A percentile compares a stretch with the other conserved stretches of the same genome.
phyloP scores from a whole-genome alignment of 495 filamentous ascomycete species.

The Daldinia vernicosa region DNA sequence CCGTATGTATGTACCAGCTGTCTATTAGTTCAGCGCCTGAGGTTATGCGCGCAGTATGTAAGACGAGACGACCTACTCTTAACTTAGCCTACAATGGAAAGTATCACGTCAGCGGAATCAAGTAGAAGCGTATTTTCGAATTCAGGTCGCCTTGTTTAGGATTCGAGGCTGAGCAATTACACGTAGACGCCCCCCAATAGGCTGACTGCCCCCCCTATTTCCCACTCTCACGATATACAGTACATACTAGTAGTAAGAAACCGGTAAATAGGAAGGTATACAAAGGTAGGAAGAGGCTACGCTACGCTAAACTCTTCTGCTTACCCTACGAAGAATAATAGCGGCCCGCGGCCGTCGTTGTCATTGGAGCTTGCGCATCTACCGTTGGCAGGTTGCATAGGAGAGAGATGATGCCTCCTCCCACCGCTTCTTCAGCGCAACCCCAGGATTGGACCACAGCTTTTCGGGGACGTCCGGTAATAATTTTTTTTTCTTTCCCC shows the following conservation, averaged over 20 bases:
- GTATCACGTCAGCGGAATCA: conserved; percentile 41
- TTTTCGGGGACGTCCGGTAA: conserved; percentile 42
- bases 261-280: not conserved
- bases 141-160: conserved; percentile 29
- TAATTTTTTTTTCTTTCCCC: conserved; percentile 6
- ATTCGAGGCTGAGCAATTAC: conserved; percentile 42
- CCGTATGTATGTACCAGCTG: conserved; percentile 39
- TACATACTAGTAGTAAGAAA: not conserved
- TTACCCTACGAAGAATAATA: conserved; percentile 5
- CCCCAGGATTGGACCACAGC: conserved; percentile 35
- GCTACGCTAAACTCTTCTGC: conserved; percentile 2
- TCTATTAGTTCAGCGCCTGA: conserved; percentile 9
- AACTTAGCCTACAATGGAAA: conserved; percentile 11
- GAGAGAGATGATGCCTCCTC: conserved; percentile 27
- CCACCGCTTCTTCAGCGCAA: conserved; percentile 43
- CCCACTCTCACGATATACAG: not conserved
- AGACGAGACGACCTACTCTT: conserved; percentile 19
- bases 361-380: conserved; percentile 38
- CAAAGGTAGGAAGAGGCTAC: conserved; percentile 25
- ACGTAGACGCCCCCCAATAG: not conserved
- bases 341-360: conserved; percentile 5
- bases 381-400: conserved; percentile 40
- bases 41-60: conserved; percentile 21
- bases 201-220: not conserved
- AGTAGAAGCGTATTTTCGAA: conserved; percentile 4